Evolutionary conservation across 305 asterid genomes (phyloP), one percentile per base, ranked within the genome.

Genomic region (Lippia alba): DNA sequence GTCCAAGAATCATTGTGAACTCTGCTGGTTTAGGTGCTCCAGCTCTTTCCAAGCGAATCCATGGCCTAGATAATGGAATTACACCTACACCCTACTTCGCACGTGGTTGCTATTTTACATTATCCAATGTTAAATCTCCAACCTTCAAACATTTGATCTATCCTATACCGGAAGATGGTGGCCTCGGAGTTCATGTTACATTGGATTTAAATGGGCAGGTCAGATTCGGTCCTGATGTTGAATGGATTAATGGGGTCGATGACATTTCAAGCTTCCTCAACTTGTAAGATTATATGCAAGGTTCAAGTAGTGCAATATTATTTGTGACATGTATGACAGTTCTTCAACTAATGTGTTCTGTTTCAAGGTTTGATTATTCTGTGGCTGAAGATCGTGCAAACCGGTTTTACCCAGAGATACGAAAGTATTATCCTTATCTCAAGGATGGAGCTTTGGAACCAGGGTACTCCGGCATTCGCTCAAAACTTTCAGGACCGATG

Each of bases 131-230:
- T 58, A 81, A 61, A 74, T 19, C 71, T 12, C 74, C 88, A 12
- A 94, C 89, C 41, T 93, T 93, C 74, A 79, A 58, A 19, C 96
- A 85, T 69, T 79, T 91, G 86, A 87, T 93, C 64, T 91, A 91
- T 80, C 97, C 98, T 56, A 77, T 93, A 61, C 98, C 96, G 9
- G 97, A 93, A 79, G 94, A 87, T 71, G 97, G 98, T 32, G 97
- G 98, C 40, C 89, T 93, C 17, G 98, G 98, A 50, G 96, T 93
- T 57, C 98, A 93, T 74, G 96, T 93, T 62, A 91, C 97, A 18
- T 69, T 93, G 78, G 94, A 93, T 76, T 84, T 93, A 69, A 86
- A 85, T 15, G 94, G 96, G 14, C 94, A 84, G 66, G 86, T 91
- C 58, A 93, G 83, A 57, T 93, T 93, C 53, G 98, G 98, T 18